Evolutionary conservation across 768 basidiomycete genomes (phyloP), one percentile per base, ranked within the genome.

Genomic region (Boletellus sp.): DNA sequence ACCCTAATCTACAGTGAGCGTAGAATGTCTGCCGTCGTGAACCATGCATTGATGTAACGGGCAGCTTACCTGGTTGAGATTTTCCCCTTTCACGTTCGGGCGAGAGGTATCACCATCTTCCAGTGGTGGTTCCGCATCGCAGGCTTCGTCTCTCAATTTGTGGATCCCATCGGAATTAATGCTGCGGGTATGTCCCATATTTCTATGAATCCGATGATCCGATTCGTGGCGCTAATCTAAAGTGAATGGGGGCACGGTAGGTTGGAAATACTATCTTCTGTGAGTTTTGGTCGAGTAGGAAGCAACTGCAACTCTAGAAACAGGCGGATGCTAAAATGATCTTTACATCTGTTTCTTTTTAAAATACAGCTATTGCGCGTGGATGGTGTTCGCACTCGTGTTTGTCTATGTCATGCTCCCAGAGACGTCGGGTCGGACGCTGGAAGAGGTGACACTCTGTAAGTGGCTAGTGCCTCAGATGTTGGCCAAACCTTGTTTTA

Each of bases 51-150:
- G n/a, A n/a, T n/a, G n/a, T n/a, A n/a, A n/a, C n/a, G n/a, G n/a
- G n/a, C 57, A 80, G 80, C 81, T 4, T 84, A 74, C 74, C 65
- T 84, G 52, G 78, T 83, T 19, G 83, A 84, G 57, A 58, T 85
- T 23, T 83, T 84, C 71, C 83, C 83, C 0, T 84, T 71, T 69
- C 76, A 80, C 52, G 74, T 75, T 28, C 78, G 82, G 47, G 75
- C 83, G 0, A 78, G 78, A 64, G 83, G 83, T 35, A 74, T 83
- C 51, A 70, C 81, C 5, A 62, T 84, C 20, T 83, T 82, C 70
- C 80, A 83, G 54, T 78, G 74, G 71, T 80, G 77, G 65, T 71
- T 78, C 41, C 76, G 81, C 16, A 68, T 72, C 1, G 52, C 44
- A 6, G 39, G 20, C 3, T 46, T 54, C 41, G 22, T 54, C 7